Base-by-base conservation (phyloP, 495 filamentous ascomycete species). In the Penicillium manginii region DNA sequence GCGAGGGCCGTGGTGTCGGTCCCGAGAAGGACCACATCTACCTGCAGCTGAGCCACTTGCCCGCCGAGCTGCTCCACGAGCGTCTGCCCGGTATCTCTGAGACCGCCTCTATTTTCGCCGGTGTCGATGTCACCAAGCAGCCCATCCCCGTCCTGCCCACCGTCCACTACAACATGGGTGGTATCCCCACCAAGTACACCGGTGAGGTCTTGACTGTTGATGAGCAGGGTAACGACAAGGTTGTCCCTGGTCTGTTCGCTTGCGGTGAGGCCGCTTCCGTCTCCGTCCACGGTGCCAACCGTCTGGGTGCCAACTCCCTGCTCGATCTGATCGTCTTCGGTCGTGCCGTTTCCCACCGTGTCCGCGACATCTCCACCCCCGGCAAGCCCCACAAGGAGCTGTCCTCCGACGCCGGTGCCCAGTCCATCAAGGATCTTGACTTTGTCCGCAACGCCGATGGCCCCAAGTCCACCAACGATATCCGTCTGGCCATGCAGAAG, bases 131-230 rank as follows among this genome's bases (percentile, higher is more conserved):
- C 62, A 88, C 86, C 71, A 96, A 96, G 81, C 89, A 96, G 76
- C 93, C 93, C 62, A 98, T 98, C 68, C 93, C 93, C 54, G 94
- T 98, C 63, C 83, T 98, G 55, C 93, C 93, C 50, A 98, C 93
- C 46, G 94, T 96, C 68, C 94, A 98, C 82, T 98, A 98, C 84
- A 97, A 97, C 85, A 98, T 98, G 93, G 93, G 93, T 75, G 93
- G 93, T 82, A 96, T 97, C 68, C 93, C 93, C 47, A 98, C 93
- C 58, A 91, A 91, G 67, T 97, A 94, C 84, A 97, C 91, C 58
- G 93, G 93, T 73, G 92, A 98, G 78, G 93, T 97, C 65, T 73
- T 98, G 55, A 93, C 89, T 31, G 81, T 93, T 49, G 91, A 96
- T 67, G 84, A 86, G 70, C 71, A 74, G 40, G 94, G 93, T 63